Evolutionary conservation across 495 filamentous ascomycete genomes (phyloP).

Genomic region (Hyaloscypha hepaticicola): DNA sequence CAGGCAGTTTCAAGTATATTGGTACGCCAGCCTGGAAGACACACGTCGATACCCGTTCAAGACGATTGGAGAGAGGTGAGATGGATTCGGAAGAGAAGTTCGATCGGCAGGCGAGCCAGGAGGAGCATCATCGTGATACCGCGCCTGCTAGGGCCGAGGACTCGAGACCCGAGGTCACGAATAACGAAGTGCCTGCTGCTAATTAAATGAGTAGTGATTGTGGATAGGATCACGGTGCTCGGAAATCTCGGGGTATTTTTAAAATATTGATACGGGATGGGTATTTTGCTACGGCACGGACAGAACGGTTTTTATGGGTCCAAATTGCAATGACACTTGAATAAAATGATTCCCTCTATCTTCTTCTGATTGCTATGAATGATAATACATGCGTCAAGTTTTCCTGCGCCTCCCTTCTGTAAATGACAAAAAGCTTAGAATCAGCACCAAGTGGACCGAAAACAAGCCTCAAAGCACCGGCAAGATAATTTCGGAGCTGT

Average conservation of each 20-base stretch:
- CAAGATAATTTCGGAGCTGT: too few species aligned
- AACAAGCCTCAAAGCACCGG: too few species aligned
- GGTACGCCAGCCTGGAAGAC: constrained; percentile 73
- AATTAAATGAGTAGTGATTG: not conserved
- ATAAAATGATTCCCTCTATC: not conserved
- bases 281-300: not conserved
- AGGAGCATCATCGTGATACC: not conserved
- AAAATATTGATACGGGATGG: not conserved
- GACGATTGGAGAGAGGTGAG: constrained; percentile 26
- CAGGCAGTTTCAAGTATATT: constrained; percentile 56
- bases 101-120: not conserved
- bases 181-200: not conserved
- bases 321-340: not conserved
- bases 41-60: constrained; percentile 32
- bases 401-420: too few species aligned
- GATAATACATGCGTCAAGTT: not conserved
- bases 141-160: not conserved
- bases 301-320: not conserved
- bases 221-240: not conserved
- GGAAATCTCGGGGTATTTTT: not conserved
- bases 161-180: not conserved
- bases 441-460: too few species aligned
- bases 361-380: not conserved
- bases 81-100: constrained; percentile 31
- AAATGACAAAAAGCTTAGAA: too few species aligned